These are phyloP conservation scores for Termitomyces sp. DNA, from an alignment of 768 basidiomycete genomes.

Conservation along the genomic window DNA sequence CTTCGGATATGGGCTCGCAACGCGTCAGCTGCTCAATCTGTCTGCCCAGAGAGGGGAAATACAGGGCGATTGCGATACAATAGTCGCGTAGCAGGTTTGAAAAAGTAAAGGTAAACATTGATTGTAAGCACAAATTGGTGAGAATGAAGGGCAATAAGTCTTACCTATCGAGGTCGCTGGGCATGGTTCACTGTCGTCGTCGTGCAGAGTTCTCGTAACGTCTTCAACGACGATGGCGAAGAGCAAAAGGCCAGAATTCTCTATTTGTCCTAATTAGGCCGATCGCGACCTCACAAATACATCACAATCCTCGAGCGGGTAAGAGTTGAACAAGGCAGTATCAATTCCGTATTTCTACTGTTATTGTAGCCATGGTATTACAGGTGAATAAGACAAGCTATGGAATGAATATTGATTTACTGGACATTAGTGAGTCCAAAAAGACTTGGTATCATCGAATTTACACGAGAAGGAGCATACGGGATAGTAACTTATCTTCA, in stretches of 20 bases:
- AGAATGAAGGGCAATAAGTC: background rate
- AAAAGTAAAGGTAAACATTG: background rate
- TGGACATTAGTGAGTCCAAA: background rate
- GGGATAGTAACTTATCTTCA: background rate
- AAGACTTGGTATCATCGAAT: background rate
- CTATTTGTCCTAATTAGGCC: constrained; percentile 8
- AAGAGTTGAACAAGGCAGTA: background rate
- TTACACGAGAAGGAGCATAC: background rate
- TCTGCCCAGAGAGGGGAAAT: constrained; percentile 32
- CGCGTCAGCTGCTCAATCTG: constrained; percentile 93
- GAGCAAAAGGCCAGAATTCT: background rate
- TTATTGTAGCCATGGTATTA: constrained; percentile 12
- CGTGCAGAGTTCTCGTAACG: background rate
- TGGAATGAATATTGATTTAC: background rate
- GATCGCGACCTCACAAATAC: constrained; percentile 1
- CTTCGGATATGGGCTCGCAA: constrained; percentile 94
- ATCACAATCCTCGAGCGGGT: background rate
- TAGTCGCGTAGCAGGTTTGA: background rate
- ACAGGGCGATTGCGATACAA: background rate
- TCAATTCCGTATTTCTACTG: constrained; percentile 6
- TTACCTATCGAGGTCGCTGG: constrained; percentile 22
- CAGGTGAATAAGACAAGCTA: constrained; percentile 1
- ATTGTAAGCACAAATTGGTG: background rate
- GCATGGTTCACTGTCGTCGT: constrained; percentile 8
- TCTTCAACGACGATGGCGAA: background rate